Evolutionary conservation across 306 rosid species (phyloP), one percentile per base, ranked within the genome.

Genomic region (Prunus padus): DNA sequence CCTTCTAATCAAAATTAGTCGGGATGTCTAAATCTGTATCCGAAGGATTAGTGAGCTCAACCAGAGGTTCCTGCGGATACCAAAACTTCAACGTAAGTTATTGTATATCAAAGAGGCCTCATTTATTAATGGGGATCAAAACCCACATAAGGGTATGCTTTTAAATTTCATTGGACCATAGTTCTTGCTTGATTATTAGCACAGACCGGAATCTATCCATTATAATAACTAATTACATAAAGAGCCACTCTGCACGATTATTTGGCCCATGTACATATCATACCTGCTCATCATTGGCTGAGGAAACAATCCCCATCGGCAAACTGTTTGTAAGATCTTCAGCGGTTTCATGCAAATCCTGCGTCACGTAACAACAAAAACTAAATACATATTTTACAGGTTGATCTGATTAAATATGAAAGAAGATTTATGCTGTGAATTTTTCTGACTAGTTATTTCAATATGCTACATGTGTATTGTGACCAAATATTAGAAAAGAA

Each of bases 1-100:
- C 94, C 93, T 86, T 94, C 88, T 90, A 92, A 82, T 88, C 93
- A 69, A 92, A 89, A 87, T 86, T 90, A 85, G 89, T 84, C 18
- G 93, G 87, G 82, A 92, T 86, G 82, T 92, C 97, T 67, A 90
- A 63, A 64, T 95, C 96, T 61, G 90, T 88, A 83, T 90, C 92
- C 14, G 91, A 85, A 50, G 97, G 88, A 95, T 86, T 88, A 77
- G 95, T 71, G 71, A 95, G 93, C 82, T 95, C 93, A 33, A 69
- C 87, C 82, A 92, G 80, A 73, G 95, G 91, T 78, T 90, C 98
- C 97, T 95, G 87, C 56, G 46, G 67, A 80, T 63, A 79, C 70
- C 66, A 84, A 28, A 63, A 81, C 76, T 73, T 51, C 68, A 51
- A 31, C 37, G 15, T 79, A 26, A 79, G 70, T 26, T 60, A 26